Conservation (phyloP, 805 yeast species). For the Alloascoidea africana region DNA sequence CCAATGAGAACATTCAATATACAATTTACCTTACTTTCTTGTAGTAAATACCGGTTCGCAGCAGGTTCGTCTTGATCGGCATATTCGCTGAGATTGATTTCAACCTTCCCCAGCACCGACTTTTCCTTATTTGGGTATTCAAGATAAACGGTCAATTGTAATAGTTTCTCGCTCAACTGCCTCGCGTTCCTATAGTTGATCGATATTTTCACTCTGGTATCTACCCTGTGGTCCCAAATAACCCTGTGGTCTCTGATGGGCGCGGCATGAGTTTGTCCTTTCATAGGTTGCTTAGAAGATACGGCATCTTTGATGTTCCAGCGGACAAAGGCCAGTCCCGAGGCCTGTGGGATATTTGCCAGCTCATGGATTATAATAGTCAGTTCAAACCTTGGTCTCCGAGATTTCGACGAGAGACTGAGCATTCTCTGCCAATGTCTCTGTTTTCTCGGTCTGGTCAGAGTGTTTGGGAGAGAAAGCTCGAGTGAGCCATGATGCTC, state of each 20-base stretch:
- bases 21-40: conserved; percentile 59
- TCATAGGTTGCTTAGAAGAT: conserved; percentile 13
- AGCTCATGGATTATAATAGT: conserved; percentile 39
- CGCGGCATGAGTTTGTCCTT: conserved; percentile 12
- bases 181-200: background rate
- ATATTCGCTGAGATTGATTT: conserved; percentile 49
- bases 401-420: background rate
- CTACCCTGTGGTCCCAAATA: background rate
- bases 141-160: conserved; percentile 20
- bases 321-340: conserved; percentile 43
- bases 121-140: conserved; percentile 15
- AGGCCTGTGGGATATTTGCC: conserved; percentile 53
- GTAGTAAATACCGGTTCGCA: conserved; percentile 44
- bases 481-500: no score
- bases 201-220: conserved; percentile 1
- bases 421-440: no score
- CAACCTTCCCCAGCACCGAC: conserved; percentile 38
- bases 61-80: conserved; percentile 28
- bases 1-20: conserved; percentile 41
- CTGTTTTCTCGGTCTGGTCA: no score
- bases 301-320: conserved; percentile 33
- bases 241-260: background rate
- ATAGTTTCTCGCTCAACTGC: background rate
- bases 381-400: conserved; percentile 40
- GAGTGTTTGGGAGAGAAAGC: no score